These are phyloP conservation scores for Fusarium austroafricanum DNA, from an alignment of 2,329 filamentous ascomycete genomes.

Conservation along the genomic window DNA sequence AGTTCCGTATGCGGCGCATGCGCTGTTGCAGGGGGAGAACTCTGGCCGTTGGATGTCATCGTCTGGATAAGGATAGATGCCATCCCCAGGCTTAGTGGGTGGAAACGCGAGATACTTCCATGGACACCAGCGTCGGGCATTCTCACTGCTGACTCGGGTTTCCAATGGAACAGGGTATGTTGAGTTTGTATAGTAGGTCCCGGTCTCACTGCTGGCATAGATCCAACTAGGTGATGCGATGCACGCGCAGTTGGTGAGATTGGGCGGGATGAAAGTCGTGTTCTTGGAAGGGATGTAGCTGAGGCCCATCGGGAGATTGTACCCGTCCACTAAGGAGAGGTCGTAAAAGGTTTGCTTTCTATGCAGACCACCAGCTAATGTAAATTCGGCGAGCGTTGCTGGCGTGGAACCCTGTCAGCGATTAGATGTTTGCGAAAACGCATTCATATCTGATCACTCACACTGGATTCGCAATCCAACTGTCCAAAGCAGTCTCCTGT, in stretches of 20 bases:
- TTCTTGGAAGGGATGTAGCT: slow-evolving; percentile 71
- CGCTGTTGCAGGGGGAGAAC: slow-evolving; percentile 83
- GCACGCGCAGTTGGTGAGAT: slow-evolving; percentile 80
- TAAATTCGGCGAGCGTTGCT: slow-evolving; percentile 84
- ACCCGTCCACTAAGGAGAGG: slow-evolving; percentile 86
- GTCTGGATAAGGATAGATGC: slow-evolving; percentile 84
- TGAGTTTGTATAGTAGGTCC: slow-evolving; percentile 70
- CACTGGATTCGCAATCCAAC: slow-evolving; percentile 75
- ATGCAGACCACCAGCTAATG: slow-evolving; percentile 72
- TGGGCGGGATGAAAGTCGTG: slow-evolving; percentile 75
- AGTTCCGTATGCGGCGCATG: slow-evolving; percentile 75
- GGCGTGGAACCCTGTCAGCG: slow-evolving; percentile 73
- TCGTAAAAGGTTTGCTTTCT: slow-evolving; percentile 81
- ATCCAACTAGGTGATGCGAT: slow-evolving; percentile 76
- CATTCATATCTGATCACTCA: slow-evolving; percentile 55
- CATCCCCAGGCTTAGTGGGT: slow-evolving; percentile 76
- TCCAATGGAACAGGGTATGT: slow-evolving; percentile 77
- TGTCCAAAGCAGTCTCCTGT: slow-evolving; percentile 82
- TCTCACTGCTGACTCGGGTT: slow-evolving; percentile 63
- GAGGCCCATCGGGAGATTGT: slow-evolving; percentile 79
- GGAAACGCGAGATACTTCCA: slow-evolving; percentile 79
- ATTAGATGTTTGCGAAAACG: slow-evolving; percentile 8
- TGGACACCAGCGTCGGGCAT: slow-evolving; percentile 79
- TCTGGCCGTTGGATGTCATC: slow-evolving; percentile 75
- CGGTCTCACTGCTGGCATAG: slow-evolving; percentile 64